phyloP scores from a whole-genome alignment of 805 yeast species.

The Priceomyces medius region DNA sequence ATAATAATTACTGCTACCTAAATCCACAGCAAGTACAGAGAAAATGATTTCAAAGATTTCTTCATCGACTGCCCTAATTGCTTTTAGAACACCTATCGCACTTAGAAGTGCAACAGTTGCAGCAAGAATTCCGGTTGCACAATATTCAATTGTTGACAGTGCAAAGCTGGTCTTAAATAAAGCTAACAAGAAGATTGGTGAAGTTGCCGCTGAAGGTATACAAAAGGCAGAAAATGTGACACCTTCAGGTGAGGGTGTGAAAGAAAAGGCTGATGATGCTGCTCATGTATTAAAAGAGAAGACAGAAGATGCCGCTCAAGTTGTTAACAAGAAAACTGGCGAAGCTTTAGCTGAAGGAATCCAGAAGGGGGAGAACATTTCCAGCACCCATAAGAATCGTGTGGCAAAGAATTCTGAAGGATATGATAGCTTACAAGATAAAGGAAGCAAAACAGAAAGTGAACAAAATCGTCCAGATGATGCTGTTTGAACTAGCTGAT shows the following conservation, averaged over 20 bases:
- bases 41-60: background rate
- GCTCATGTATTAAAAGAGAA: conserved; percentile 4
- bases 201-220: conserved; percentile 39
- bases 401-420: conserved; percentile 32
- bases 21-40: too few relatives aligned
- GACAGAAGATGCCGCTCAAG: conserved; percentile 22
- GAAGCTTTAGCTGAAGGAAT: conserved; percentile 33
- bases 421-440: conserved; percentile 41
- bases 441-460: conserved; percentile 40
- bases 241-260: conserved; percentile 9
- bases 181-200: conserved; percentile 39
- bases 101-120: background rate
- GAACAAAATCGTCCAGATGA: conserved; percentile 50
- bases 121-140: conserved; percentile 2
- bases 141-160: conserved; percentile 28
- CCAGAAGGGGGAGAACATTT: conserved; percentile 21
- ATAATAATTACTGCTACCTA: too few relatives aligned
- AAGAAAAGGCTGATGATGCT: conserved; percentile 16
- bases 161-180: conserved; percentile 36
- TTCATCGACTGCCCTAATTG: background rate
- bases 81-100: background rate
- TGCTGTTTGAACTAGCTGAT: conserved; percentile 19
- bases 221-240: conserved; percentile 34
- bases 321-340: conserved; percentile 30
- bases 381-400: conserved; percentile 16